These are phyloP conservation scores for Ceratonia siliqua DNA, from an alignment of 306 rosid species.

Conservation along the genomic window DNA sequence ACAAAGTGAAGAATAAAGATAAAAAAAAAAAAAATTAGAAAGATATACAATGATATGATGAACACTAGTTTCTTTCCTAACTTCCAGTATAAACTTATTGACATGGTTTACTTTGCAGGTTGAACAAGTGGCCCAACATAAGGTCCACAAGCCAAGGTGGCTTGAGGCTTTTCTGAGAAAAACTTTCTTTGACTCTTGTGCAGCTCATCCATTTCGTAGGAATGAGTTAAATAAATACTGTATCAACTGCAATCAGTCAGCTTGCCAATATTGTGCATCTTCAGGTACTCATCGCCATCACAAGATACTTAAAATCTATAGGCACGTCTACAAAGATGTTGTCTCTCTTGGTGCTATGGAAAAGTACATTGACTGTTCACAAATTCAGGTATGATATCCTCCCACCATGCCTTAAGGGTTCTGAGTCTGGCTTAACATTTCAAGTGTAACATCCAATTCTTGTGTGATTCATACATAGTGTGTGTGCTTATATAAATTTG, in stretches of 20 bases:
- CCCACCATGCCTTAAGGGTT: neutral
- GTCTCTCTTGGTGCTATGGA: slow-evolving; percentile 47
- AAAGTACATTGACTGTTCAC: slow-evolving; percentile 45
- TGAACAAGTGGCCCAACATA: slow-evolving; percentile 5
- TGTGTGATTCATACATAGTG: neutral
- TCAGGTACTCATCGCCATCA: slow-evolving; percentile 45
- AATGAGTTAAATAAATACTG: slow-evolving; percentile 52
- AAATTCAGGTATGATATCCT: slow-evolving; percentile 50
- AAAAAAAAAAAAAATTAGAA: neutral
- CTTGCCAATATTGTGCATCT: slow-evolving; percentile 46
- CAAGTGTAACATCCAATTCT: neutral
- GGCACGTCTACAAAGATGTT: slow-evolving; percentile 48
- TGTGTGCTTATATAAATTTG: slow-evolving; percentile 18
- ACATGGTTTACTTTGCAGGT: slow-evolving; percentile 36
- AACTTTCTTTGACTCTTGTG: slow-evolving; percentile 37
- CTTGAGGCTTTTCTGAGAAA: slow-evolving; percentile 37
- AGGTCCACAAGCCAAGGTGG: slow-evolving; percentile 39
- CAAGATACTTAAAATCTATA: slow-evolving; percentile 40
- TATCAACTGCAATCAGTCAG: slow-evolving; percentile 39
- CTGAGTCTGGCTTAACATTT: neutral
- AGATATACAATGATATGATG: neutral
- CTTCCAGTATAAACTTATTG: slow-evolving; percentile 16
- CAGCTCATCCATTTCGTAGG: slow-evolving; percentile 26
- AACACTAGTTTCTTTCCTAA: slow-evolving; percentile 2
- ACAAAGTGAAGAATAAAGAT: neutral